Conservation (phyloP, 768 basidiomycete genomes). For the Cystobasidium ongulense region DNA sequence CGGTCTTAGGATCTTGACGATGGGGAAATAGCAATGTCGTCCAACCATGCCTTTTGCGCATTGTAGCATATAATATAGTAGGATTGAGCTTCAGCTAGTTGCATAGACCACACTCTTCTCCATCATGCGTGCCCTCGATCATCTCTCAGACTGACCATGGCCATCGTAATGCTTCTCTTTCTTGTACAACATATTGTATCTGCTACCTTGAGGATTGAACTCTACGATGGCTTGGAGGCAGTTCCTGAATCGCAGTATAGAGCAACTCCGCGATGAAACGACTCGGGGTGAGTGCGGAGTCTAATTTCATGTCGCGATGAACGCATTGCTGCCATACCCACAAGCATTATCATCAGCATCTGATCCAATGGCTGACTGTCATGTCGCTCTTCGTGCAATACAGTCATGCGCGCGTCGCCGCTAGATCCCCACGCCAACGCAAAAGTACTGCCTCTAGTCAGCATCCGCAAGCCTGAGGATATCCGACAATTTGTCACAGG, state of each 20-base stretch:
- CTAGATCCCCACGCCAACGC: background rate
- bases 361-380: background rate
- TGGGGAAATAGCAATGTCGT: background rate
- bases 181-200: too few species aligned
- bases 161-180: background rate
- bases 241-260: constrained; percentile 36
- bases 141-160: background rate
- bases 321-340: too few species aligned
- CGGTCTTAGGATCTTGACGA: background rate
- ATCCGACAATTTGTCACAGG: constrained; percentile 64
- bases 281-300: constrained; percentile 29
- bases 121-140: background rate
- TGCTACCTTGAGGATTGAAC: too few species aligned
- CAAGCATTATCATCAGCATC: too few species aligned
- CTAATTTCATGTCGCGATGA: background rate
- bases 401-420: constrained; percentile 39
- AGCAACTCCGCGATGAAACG: constrained; percentile 36
- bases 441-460: constrained; percentile 50
- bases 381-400: background rate
- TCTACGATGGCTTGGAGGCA: constrained; percentile 33
- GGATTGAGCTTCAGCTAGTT: too few species aligned
- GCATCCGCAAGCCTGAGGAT: constrained; percentile 57
- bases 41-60: background rate
- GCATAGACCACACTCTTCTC: background rate
- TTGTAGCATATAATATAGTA: background rate